Base-by-base conservation (phyloP, 2,329 filamentous ascomycete genomes). In the Rasamsonia emersonii region DNA sequence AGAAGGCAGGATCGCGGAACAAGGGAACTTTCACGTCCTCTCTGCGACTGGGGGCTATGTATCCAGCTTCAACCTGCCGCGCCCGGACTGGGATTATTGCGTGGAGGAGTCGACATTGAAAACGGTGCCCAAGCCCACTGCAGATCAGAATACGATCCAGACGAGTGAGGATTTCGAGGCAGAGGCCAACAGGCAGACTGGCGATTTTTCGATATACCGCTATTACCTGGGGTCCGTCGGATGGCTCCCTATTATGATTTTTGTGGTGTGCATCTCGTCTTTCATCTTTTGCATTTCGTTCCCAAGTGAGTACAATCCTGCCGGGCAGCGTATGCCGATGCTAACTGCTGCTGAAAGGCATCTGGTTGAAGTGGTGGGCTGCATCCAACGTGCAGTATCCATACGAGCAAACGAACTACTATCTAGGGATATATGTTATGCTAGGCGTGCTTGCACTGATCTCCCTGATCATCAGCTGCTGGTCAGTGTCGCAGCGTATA, bases 361-460 rank as follows among this genome's bases (percentile, higher is more conserved):
- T 64, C 19, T 63, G 60, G 61, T 37, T 64, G 3, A 54, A 61
- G 37, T 61, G 53, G 56, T 64, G 60, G 61, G 52, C 60, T 7
- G 42, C 35, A 4, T 52, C 57, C 13, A 60, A 63, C 31, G 49
- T 50, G n/a, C 38, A 43, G 15, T 40, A 52, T 16, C 58, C 54
- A 24, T 54, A 53, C 20, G 44, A 48, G 32, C 49, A 47, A 25
- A 39, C 55, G 2, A 56, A 45, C 6, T 56, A 62, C 23, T 64
- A 58, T 21, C 33, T 62, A 9, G 58, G 58, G 15, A 54, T 62
- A 24, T 60, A 61, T 39, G 53, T 49, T 18, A 58, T 61, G 54
- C 49, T 61, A 11, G 57, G 57, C 7, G 48, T 47, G 18, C n/a
- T 58, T 5, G 54, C 51, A 10, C 55, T 62, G 45, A 21, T 59